Percentiles rank a stretch among this genome's conserved stretches.
phyloP scores from a whole-genome alignment of 495 filamentous ascomycete species.

The Monascus purpureus region DNA sequence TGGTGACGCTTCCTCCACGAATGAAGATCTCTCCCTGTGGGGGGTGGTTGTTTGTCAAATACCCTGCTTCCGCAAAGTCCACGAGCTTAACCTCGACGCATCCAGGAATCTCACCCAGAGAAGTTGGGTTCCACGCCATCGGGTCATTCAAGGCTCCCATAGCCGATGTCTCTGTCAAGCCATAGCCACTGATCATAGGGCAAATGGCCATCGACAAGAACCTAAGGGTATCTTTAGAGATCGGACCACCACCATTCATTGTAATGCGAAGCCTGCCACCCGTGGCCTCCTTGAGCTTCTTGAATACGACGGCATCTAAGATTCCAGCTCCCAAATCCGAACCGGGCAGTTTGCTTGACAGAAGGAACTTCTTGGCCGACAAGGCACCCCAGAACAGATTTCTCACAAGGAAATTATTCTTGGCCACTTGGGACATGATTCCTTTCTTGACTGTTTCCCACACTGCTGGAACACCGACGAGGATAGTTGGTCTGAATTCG shows the following conservation, averaged over 20 bases:
- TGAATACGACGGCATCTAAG: constrained; percentile 70
- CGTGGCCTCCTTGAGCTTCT: constrained; percentile 83
- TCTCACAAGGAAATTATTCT: constrained; percentile 54
- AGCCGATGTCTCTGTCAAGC: constrained; percentile 85
- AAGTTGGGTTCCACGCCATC: constrained; percentile 70
- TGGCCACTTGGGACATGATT: constrained; percentile 73
- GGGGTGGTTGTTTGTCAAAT: constrained; percentile 71
- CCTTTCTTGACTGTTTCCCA: constrained; percentile 99
- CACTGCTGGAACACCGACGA: constrained; percentile 91
- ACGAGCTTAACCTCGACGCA: constrained; percentile 87
- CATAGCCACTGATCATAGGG: constrained; percentile 89
- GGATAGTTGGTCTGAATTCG: constrained; percentile 80
- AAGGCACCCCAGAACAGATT: constrained; percentile 90
- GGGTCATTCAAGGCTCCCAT: constrained; percentile 92
- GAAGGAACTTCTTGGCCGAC: constrained; percentile 66
- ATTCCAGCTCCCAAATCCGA: constrained; percentile 43
- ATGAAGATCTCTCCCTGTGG: constrained; percentile 96
- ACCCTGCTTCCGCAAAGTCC: constrained; percentile 88
- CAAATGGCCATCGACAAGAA: constrained; percentile 83
- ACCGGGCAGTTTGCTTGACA: constrained; percentile 65
- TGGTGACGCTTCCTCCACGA: constrained; percentile 59
- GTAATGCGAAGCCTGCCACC: constrained; percentile 67
- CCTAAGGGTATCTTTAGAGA: constrained; percentile 73
- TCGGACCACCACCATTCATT: constrained; percentile 78
- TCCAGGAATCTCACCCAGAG: constrained; percentile 69